Evolutionary conservation across 1,284 basidiomycete genomes (phyloP).

Genomic region (Neolentinus lepideus): DNA sequence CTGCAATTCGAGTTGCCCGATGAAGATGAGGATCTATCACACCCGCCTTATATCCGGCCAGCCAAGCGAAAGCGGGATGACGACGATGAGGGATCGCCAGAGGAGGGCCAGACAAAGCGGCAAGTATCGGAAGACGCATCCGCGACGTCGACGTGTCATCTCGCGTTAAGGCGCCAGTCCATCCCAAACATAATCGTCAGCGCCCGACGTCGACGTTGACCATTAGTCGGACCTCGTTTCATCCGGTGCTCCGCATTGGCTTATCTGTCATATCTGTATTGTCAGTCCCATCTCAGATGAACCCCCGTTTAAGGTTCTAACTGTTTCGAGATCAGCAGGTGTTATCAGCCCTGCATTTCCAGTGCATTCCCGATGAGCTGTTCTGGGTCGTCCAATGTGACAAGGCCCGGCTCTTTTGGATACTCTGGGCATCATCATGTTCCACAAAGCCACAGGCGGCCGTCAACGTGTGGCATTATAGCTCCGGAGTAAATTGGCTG

Average conservation of each 20-base stretch:
- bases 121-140: neutral
- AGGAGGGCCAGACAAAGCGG: neutral
- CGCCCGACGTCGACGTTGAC: neutral
- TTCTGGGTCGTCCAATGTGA: neutral
- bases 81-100: constrained; percentile 14
- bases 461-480: neutral
- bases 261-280: neutral
- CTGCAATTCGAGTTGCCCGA: constrained; percentile 61
- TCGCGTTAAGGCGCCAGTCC: neutral
- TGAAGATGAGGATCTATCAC: constrained; percentile 62
- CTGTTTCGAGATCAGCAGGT: neutral
- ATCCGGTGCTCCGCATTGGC: neutral
- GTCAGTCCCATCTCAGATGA: neutral
- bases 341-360: neutral
- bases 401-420: neutral
- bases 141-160: neutral
- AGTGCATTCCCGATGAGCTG: neutral
- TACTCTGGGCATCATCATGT: neutral
- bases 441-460: neutral
- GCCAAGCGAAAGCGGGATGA: constrained; percentile 49
- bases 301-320: neutral
- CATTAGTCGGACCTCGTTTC: neutral
- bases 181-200: neutral
- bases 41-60: constrained; percentile 53
- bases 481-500: neutral